Evolutionary conservation across 2,329 filamentous ascomycete genomes (phyloP).

Genomic region (Pseudogymnoascus sp.): DNA sequence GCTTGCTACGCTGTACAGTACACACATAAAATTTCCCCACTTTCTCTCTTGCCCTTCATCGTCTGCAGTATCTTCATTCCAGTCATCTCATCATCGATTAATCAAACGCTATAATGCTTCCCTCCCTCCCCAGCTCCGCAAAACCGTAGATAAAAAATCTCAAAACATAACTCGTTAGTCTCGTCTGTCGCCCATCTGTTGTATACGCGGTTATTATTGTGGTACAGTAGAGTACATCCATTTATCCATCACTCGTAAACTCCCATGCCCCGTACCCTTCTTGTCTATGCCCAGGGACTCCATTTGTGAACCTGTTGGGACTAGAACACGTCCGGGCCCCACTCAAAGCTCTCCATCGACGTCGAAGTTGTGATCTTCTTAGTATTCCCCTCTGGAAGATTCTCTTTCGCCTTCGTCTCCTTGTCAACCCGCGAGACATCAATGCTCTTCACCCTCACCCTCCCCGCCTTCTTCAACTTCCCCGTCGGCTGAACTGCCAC

Average conservation of each 20-base stretch:
- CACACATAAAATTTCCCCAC: neutral
- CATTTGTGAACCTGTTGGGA: neutral
- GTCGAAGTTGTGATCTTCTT: neutral
- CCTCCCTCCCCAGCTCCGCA: neutral
- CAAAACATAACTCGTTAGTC: neutral
- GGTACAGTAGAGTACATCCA: neutral
- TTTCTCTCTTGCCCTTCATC: too few relatives aligned
- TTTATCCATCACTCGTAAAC: neutral
- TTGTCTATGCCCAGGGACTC: neutral
- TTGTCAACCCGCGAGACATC: neutral
- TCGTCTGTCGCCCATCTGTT: neutral
- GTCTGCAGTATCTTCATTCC: too few relatives aligned
- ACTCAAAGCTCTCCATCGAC: neutral
- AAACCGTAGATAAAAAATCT: neutral
- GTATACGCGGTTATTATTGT: neutral
- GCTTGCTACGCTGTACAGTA: neutral
- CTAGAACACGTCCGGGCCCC: neutral
- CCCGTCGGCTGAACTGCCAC: neutral
- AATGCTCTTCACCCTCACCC: neutral
- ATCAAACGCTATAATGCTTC: neutral
- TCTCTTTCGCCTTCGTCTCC: neutral
- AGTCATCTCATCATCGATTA: neutral
- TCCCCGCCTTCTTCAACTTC: neutral
- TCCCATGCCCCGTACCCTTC: neutral
- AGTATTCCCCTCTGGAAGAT: neutral